These are phyloP conservation scores for Colletotrichum godetiae DNA, from an alignment of 2,329 filamentous ascomycete species.

Conservation along the genomic window DNA sequence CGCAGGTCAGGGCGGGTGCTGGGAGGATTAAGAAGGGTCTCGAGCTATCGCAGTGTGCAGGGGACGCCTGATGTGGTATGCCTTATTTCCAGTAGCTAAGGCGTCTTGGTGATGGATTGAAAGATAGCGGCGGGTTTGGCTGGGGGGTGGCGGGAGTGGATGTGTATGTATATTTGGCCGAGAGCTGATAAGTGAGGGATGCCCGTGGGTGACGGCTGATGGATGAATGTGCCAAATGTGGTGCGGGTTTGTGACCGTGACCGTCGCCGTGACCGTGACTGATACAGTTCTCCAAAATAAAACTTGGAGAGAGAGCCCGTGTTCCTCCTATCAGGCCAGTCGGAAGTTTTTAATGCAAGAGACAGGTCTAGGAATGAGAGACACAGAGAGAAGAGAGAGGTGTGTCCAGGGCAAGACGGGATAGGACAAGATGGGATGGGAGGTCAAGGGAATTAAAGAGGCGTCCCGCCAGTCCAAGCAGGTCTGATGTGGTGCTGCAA, in stretches of 20 bases:
- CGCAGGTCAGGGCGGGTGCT: slow-evolving; percentile 33
- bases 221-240: background rate
- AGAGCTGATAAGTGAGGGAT: slow-evolving; percentile 36
- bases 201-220: background rate
- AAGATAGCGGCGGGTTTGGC: slow-evolving; percentile 34
- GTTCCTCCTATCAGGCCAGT: slow-evolving; percentile 9
- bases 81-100: slow-evolving; percentile 31
- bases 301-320: background rate
- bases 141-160: slow-evolving; percentile 12
- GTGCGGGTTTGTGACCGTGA: slow-evolving; percentile 17
- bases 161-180: slow-evolving; percentile 35
- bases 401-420: background rate
- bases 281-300: slow-evolving; percentile 7
- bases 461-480: slow-evolving; percentile 18
- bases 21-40: slow-evolving; percentile 34
- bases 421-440: background rate
- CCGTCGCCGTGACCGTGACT: slow-evolving; percentile 5
- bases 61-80: slow-evolving; percentile 35
- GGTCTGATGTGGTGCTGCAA: slow-evolving; percentile 8
- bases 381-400: background rate
- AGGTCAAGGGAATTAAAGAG: background rate
- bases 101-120: slow-evolving; percentile 34
- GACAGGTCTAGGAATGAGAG: background rate
- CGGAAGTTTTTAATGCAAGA: slow-evolving; percentile 2
- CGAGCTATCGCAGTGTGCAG: slow-evolving; percentile 29